Evolutionary conservation across 495 filamentous ascomycete genomes (phyloP).

Genomic region (Cairneyella variabilis): DNA sequence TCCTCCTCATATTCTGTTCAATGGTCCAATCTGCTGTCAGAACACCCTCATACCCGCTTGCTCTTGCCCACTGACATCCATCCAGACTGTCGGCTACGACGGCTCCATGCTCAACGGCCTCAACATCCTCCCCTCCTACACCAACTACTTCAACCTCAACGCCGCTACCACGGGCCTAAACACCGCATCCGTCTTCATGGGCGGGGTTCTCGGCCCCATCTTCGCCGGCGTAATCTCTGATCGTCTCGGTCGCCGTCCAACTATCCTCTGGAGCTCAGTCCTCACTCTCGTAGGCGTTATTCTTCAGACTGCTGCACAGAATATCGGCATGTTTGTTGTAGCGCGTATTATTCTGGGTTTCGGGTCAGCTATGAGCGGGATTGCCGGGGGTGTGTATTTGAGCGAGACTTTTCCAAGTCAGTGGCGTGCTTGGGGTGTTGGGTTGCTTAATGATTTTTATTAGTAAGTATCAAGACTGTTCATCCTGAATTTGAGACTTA

Average conservation of each 20-base stretch:
- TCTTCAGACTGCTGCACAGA: conserved; percentile 44
- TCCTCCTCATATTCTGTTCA: conserved; percentile 42
- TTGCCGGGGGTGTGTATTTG: conserved; percentile 40
- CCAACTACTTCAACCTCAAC: conserved; percentile 46
- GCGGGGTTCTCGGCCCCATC: conserved; percentile 19
- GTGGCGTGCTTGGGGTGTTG: conserved; percentile 29
- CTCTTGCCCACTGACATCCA: conserved; percentile 9
- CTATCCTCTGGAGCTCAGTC: conserved; percentile 40
- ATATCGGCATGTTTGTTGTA: conserved; percentile 42
- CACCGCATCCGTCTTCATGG: conserved; percentile 25
- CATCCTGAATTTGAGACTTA: conserved; percentile 8
- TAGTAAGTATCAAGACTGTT: conserved; percentile 40
- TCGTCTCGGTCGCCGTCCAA: conserved; percentile 35
- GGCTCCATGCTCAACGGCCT: conserved; percentile 50
- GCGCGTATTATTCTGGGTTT: conserved; percentile 44
- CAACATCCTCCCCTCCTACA: conserved; percentile 48
- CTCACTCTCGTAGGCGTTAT: conserved; percentile 42
- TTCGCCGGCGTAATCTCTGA: conserved; percentile 17
- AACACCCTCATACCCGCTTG: neutral
- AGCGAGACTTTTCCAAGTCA: conserved; percentile 48
- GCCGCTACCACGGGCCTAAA: conserved; percentile 17
- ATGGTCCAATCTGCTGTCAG: conserved; percentile 40
- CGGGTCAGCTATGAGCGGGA: conserved; percentile 34
- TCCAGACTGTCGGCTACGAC: conserved; percentile 44
- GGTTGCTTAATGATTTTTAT: conserved; percentile 48